These are phyloP conservation scores for Allium fistulosum DNA, from an alignment of 106 monocot species.

Conservation along the genomic window DNA sequence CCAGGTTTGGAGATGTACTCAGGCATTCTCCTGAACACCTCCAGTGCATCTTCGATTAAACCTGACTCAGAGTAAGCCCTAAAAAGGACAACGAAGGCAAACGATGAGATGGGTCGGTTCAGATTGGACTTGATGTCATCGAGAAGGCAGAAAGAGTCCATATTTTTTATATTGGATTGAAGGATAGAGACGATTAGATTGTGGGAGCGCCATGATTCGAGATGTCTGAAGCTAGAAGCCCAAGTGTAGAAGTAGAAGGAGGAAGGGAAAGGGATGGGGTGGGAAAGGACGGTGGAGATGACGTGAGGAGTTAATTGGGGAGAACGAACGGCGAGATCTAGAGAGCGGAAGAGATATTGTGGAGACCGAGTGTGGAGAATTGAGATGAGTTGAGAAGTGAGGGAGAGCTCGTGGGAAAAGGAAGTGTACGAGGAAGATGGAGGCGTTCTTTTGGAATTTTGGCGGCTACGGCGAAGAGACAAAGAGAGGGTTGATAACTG, in stretches of 20 bases:
- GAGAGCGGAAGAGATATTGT: slow-evolving; percentile 10
- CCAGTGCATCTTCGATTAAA: slow-evolving; percentile 32
- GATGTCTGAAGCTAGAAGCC: slow-evolving; percentile 20
- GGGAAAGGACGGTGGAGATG: slow-evolving; percentile 31
- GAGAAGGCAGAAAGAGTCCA: slow-evolving; percentile 17
- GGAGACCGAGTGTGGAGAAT: slow-evolving; percentile 34
- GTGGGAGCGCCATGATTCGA: slow-evolving; percentile 39
- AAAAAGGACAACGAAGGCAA: slow-evolving; percentile 44
- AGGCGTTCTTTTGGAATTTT: neutral
- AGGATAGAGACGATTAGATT: slow-evolving; percentile 38
- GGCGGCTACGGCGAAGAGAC: neutral
- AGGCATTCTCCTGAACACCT: slow-evolving; percentile 54
- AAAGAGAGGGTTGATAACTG: neutral
- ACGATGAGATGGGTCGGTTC: slow-evolving; percentile 4
- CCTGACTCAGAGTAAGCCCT: slow-evolving; percentile 33
- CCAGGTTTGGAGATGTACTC: slow-evolving; percentile 49
- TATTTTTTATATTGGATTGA: slow-evolving; percentile 16
- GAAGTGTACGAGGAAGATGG: slow-evolving; percentile 2
- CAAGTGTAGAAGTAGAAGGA: slow-evolving; percentile 64
- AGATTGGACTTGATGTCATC: slow-evolving; percentile 3
- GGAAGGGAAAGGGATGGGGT: slow-evolving; percentile 10
- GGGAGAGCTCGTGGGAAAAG: slow-evolving; percentile 15
- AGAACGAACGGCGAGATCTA: slow-evolving; percentile 28
- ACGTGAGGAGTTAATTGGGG: slow-evolving; percentile 38
- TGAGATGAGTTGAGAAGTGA: slow-evolving; percentile 42